Evolutionary conservation across 2,329 filamentous ascomycete genomes (phyloP).

Genomic region (Whalleya microplaca): DNA sequence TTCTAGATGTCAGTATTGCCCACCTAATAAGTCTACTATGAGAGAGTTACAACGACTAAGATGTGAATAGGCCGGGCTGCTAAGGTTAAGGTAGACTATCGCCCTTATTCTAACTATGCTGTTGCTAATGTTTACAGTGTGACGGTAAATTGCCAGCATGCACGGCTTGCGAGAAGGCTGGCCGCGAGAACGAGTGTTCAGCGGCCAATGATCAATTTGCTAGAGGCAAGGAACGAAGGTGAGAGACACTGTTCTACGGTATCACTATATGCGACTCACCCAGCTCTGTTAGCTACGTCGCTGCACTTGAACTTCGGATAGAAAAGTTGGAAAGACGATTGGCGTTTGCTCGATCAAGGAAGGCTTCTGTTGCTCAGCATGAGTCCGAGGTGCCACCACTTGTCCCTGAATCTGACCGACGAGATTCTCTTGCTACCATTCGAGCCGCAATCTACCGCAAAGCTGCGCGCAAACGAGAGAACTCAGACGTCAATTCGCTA

Average conservation of each 20-base stretch:
- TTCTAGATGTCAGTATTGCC: conserved; percentile 64
- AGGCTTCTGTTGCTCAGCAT: conserved; percentile 69
- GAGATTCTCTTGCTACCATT: conserved; percentile 65
- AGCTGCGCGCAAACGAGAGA: conserved; percentile 69
- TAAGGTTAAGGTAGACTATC: conserved; percentile 76
- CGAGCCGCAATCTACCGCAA: conserved; percentile 67
- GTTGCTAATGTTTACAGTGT: conserved; percentile 57
- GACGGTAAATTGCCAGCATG: conserved; percentile 96
- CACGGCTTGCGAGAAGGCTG: conserved; percentile 91
- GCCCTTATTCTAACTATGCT: conserved; percentile 1
- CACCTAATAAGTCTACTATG: conserved; percentile 2
- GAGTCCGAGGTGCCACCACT: conserved; percentile 57
- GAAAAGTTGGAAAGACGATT: conserved; percentile 85
- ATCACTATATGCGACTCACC: conserved; percentile 10
- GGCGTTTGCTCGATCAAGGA: conserved; percentile 69
- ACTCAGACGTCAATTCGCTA: conserved; percentile 85
- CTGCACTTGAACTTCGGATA: conserved; percentile 87
- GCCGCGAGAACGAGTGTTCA: conserved; percentile 84
- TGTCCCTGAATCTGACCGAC: conserved; percentile 54
- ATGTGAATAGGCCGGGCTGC: conserved; percentile 68
- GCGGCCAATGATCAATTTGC: conserved; percentile 96
- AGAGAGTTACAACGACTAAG: conserved; percentile 22
- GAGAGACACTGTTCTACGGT: conserved; percentile 19
- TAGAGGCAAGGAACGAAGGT: conserved; percentile 90
- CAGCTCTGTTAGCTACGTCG: conserved; percentile 70